A percentile compares a stretch with the other conserved stretches of the same genome.
phyloP scores from a whole-genome alignment of 495 filamentous ascomycete species.

The Penicillium chermesinum region DNA sequence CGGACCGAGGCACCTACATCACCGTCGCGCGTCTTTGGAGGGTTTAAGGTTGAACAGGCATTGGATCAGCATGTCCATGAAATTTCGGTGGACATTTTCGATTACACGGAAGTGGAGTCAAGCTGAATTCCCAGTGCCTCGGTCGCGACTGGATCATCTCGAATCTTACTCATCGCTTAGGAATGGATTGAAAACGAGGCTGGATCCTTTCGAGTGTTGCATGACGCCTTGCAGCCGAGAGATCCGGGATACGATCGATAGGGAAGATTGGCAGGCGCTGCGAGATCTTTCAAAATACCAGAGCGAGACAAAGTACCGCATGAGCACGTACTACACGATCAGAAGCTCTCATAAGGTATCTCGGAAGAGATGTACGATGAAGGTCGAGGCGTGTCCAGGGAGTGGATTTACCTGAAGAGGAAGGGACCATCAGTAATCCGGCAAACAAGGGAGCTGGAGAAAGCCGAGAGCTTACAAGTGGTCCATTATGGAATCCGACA shows the following conservation, averaged over 20 bases:
- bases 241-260: constrained; percentile 47
- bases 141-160: constrained; percentile 1
- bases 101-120: constrained; percentile 37
- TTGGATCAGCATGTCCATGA: constrained; percentile 42
- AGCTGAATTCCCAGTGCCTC: background rate
- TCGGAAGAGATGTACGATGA: no score
- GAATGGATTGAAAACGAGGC: constrained; percentile 37
- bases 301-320: constrained; percentile 53
- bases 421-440: background rate
- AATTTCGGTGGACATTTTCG: constrained; percentile 44
- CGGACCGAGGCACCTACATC: constrained; percentile 37
- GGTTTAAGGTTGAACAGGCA: constrained; percentile 33
- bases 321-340: constrained; percentile 49
- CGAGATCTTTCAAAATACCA: constrained; percentile 49
- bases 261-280: constrained; percentile 50
- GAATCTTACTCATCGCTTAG: constrained; percentile 11
- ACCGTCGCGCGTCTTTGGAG: constrained; percentile 18
- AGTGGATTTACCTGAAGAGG: no score
- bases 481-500: no score
- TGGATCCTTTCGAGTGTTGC: constrained; percentile 30
- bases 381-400: no score
- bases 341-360: no score
- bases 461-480: no score
- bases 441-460: background rate
- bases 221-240: constrained; percentile 38